Base-by-base conservation (phyloP, 176 grass and related monocot species). In the Lolium multiflorum region DNA sequence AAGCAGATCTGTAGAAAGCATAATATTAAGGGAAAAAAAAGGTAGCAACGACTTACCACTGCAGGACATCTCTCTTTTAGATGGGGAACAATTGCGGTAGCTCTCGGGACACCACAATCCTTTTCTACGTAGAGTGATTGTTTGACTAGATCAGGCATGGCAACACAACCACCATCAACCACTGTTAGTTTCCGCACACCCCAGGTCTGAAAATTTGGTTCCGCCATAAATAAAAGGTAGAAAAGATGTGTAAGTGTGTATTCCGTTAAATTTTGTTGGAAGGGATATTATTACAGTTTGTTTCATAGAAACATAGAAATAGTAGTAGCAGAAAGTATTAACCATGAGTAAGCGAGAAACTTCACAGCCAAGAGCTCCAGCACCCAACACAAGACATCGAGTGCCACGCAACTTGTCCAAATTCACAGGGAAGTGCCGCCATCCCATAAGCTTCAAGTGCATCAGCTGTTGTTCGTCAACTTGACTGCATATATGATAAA, bases 361-460 rank as follows among this genome's bases (percentile, higher is more conserved):
- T 86, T 98, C 93, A 84, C 96, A 98, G 77, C 96, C 96, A 84
- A 98, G 93, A 57, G 86, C 43, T 86, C 96, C 93, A 67, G 92
- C 96, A 81, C 96, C 96, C 79, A 98, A 82, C 6, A 98, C 69
- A 76, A 98, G 90, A 84, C 94, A 95, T 74, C 64, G 81, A 70
- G 81, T 44, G 69, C 60, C 13, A 60, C 91, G 79, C 80, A 98
- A 62, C n/a, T 86, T 88, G 26, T 84, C 84, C 79, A 98, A 77
- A 89, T 91, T 60, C 26, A 98, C 94, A 77, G 96, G 93, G 77
- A 98, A 89, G 58, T 92, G 92, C 50, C 96, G 93, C 96, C 96
- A 98, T 74, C 93, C 94, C 96, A 98, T 98, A 84, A 98, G 91
- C 84, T 98, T 98, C 69, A 98, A 94, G 85, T 98, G 94, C 86